Evolutionary conservation across 352 stramenopile species (phyloP), one percentile per base, ranked within the genome.

Genomic region (Thraustotheca clavata): DNA sequence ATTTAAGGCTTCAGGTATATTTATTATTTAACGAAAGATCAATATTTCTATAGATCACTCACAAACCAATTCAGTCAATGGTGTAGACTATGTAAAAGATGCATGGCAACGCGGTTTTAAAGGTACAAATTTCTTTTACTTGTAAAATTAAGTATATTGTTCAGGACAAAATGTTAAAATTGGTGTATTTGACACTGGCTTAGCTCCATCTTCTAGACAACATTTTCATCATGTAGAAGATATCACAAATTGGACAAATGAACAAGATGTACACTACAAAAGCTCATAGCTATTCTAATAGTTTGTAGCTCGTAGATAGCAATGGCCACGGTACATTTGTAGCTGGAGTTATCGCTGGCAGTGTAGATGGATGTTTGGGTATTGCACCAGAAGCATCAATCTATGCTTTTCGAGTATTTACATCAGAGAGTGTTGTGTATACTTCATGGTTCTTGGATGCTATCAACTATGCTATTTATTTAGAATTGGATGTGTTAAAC

Each of bases 401-500:
- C 27, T 87, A 81, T 32, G 75, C 92, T 32, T 95, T 94, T 20
- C 76, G 83, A 24, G 89, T 93, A 61, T 96, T 96, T 70, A 94
- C 82, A 7, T 76, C 71, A n/a, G 72, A 90, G 14, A 84, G 92
- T 55, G 69, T 93, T 31, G 91, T 83, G 26, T 96, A 93, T 62
- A 96, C 87, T 26, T 91, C 86, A 12, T 96, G 86, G 87, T 94
- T 94, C 68, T 74, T 95, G 3, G 87, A 96, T 54, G 87, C 86
- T 5, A 93, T 96, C 69, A 96, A 96, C 61, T 95, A 94, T 66
- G 82, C 86, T 18, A 60, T 95, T 4, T 91, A 85, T 49, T 74
- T 81, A 31, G 62, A 71, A 9, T 77, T 95, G 27, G 73, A 95
- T 33, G 73, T 91, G 27, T 63, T 96, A n/a, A 96, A 96, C 63